Evolutionary conservation across 148 eudicot species (phyloP).

Genomic region (Cornus controversa): DNA sequence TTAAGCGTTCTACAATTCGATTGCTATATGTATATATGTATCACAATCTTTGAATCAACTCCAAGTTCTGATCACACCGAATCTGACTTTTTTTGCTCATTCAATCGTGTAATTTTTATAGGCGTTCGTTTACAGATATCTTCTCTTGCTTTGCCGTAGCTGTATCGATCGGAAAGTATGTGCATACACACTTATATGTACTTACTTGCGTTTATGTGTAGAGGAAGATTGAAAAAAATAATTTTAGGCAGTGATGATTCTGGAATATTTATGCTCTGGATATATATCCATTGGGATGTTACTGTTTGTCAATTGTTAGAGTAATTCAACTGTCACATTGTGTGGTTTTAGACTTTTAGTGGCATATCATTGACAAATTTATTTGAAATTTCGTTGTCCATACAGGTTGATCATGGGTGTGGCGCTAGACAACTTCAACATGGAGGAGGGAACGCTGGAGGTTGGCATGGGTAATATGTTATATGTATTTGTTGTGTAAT

Average conservation of each 20-base stretch:
- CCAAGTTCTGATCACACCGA: neutral
- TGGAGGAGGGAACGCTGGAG: conserved; percentile 84
- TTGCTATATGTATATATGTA: neutral
- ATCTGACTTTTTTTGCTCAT: neutral
- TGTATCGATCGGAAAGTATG: neutral
- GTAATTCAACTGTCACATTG: neutral
- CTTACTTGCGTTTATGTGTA: neutral
- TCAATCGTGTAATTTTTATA: neutral
- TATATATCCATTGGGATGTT: neutral
- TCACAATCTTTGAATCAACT: neutral
- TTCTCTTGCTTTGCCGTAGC: neutral
- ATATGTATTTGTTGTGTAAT: neutral
- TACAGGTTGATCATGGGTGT: conserved; percentile 60
- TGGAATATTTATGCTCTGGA: neutral
- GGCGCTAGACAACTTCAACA: conserved; percentile 51
- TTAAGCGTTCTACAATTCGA: neutral
- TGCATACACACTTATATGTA: too few relatives aligned
- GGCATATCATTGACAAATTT: conserved; percentile 1
- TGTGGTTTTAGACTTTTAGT: neutral
- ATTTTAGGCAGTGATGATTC: neutral
- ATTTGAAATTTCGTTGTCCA: neutral
- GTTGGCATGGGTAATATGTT: conserved; percentile 87
- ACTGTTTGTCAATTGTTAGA: neutral
- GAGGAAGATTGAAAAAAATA: neutral
- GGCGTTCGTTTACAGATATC: neutral